These are phyloP conservation scores for Beauveria brongniartii DNA, from an alignment of 2,329 filamentous ascomycete genomes.

Conservation along the genomic window DNA sequence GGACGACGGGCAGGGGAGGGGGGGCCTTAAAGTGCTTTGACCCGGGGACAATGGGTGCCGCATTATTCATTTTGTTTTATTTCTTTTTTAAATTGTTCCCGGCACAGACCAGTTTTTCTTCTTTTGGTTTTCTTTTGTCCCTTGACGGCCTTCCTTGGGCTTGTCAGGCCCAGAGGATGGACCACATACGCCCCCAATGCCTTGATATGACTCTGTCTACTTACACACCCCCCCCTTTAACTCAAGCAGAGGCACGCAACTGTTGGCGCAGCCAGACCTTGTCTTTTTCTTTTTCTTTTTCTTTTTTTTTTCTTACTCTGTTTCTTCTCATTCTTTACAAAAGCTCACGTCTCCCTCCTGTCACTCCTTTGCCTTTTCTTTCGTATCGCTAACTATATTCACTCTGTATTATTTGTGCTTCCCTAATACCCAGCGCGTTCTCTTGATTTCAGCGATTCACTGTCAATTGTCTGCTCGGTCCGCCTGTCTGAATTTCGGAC, in stretches of 20 bases:
- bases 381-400: slow-evolving; percentile 1
- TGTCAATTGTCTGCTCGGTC: background rate
- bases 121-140: background rate
- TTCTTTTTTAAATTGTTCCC: slow-evolving; percentile 5
- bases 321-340: slow-evolving; percentile 16
- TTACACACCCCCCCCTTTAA: background rate
- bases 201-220: slow-evolving; percentile 4
- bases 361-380: slow-evolving; percentile 10
- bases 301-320: slow-evolving; percentile 9
- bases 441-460: slow-evolving; percentile 1
- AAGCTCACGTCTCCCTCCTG: slow-evolving; percentile 18
- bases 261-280: slow-evolving; percentile 8
- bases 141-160: background rate
- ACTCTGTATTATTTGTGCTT: slow-evolving; percentile 12
- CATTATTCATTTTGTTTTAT: background rate
- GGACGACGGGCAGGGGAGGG: background rate
- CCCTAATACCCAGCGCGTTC: slow-evolving; percentile 18
- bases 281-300: slow-evolving; percentile 6
- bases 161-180: slow-evolving; percentile 8
- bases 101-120: slow-evolving; percentile 11
- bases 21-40: slow-evolving; percentile 8
- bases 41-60: slow-evolving; percentile 5
- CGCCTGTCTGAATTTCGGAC: background rate
- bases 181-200: slow-evolving; percentile 1
- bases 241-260: slow-evolving; percentile 5